These are phyloP conservation scores for Penicillium egyptiacum DNA, from an alignment of 495 filamentous ascomycete genomes.

Conservation along the genomic window DNA sequence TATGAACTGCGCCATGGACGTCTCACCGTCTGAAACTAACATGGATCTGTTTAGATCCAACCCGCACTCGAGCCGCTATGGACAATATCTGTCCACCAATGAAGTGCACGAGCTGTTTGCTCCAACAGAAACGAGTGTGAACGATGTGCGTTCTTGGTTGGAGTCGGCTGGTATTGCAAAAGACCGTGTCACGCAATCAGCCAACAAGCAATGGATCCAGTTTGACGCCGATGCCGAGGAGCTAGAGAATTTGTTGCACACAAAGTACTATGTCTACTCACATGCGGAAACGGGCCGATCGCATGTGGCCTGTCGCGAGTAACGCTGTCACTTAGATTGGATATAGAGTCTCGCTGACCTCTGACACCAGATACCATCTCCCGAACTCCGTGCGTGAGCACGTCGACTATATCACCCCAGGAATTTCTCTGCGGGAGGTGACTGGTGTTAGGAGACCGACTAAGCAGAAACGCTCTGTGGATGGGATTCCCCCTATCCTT, in stretches of 20 bases:
- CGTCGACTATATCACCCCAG: conserved; percentile 59
- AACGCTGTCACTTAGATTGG: not conserved
- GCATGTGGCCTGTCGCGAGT: conserved; percentile 50
- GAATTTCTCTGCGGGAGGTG: conserved; percentile 34
- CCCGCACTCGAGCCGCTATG: conserved; percentile 51
- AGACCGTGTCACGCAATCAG: conserved; percentile 46
- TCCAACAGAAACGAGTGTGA: conserved; percentile 41
- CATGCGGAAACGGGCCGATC: conserved; percentile 46
- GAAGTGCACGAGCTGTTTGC: conserved; percentile 55
- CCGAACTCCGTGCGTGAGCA: conserved; percentile 50
- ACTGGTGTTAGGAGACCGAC: conserved; percentile 6
- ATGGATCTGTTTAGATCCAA: conserved; percentile 27
- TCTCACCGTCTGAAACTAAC: not conserved
- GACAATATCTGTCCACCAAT: conserved; percentile 46
- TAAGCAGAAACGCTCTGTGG: conserved; percentile 17
- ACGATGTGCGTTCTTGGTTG: conserved; percentile 51
- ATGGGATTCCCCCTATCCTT: conserved; percentile 21
- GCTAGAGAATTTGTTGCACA: conserved; percentile 55
- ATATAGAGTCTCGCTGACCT: conserved; percentile 7
- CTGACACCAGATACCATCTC: conserved; percentile 44
- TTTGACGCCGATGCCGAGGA: conserved; percentile 54
- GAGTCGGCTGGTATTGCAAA: conserved; percentile 46
- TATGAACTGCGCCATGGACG: conserved; percentile 20
- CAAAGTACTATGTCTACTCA: conserved; percentile 58
- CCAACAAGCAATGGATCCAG: conserved; percentile 53